A percentile compares a stretch with the other conserved stretches of the same genome.
phyloP scores from a whole-genome alignment of 345 rosid species.

The Citrus hindsii region DNA sequence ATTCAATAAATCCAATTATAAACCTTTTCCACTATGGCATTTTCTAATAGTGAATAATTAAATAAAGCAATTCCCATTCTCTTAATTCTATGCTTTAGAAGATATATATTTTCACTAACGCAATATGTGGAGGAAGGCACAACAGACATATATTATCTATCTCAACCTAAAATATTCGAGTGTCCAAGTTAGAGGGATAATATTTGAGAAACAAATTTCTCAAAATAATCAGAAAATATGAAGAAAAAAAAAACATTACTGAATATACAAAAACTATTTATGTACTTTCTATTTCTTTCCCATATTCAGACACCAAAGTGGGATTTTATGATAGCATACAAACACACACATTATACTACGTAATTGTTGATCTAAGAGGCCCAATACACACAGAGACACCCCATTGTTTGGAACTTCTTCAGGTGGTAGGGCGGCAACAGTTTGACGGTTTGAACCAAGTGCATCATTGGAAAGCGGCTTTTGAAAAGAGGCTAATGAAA shows the following conservation, averaged over 20 bases:
- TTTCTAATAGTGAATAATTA: background rate
- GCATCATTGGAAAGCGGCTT: constrained; percentile 14
- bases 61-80: background rate
- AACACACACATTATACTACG: background rate
- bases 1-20: background rate
- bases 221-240: background rate
- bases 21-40: background rate
- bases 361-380: background rate
- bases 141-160: background rate
- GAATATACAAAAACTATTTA: background rate
- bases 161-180: no score
- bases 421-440: constrained; percentile 18
- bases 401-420: constrained; percentile 16
- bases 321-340: background rate
- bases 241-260: background rate
- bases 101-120: no score
- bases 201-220: background rate
- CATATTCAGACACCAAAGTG: background rate
- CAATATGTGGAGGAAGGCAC: no score
- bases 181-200: background rate
- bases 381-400: background rate
- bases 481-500: constrained; percentile 16
- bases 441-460: constrained; percentile 7
- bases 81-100: background rate
- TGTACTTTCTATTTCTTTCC: background rate